Percentiles rank a stretch among this genome's conserved stretches.
Conservation (phyloP, 768 basidiomycete genomes). For the Naematelia encephala region DNA sequence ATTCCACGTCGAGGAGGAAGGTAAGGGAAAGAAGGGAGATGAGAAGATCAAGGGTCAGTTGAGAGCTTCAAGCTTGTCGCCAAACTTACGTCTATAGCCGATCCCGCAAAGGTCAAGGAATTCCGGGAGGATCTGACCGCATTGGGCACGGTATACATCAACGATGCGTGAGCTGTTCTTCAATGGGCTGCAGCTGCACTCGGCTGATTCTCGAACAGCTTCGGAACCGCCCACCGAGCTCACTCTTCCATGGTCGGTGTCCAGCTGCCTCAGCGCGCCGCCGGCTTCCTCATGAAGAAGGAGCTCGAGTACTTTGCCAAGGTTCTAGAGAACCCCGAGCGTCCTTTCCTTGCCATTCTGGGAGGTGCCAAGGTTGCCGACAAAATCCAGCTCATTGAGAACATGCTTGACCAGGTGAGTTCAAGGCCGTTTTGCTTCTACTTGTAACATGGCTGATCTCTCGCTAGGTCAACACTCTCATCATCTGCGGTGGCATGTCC, state of each 20-base stretch:
- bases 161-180: slow-evolving; percentile 64
- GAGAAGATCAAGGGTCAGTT: slow-evolving; percentile 76
- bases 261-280: slow-evolving; percentile 82
- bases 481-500: slow-evolving; percentile 97
- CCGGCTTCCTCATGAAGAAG: slow-evolving; percentile 97
- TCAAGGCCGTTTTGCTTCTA: not conserved
- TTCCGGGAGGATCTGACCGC: slow-evolving; percentile 85
- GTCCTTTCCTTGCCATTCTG: slow-evolving; percentile 96
- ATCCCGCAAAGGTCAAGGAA: slow-evolving; percentile 68
- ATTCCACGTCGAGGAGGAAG: slow-evolving; percentile 98
- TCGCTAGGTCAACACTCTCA: slow-evolving; percentile 80
- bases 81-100: slow-evolving; percentile 53
- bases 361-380: slow-evolving; percentile 99
- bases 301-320: slow-evolving; percentile 99
- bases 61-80: not conserved
- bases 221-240: slow-evolving; percentile 96
- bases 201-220: slow-evolving; percentile 47
- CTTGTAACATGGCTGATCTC: not conserved
- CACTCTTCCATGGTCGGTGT: slow-evolving; percentile 99
- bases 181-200: not conserved
- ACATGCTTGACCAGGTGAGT: slow-evolving; percentile 91
- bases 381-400: slow-evolving; percentile 98
- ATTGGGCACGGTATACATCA: slow-evolving; percentile 94
- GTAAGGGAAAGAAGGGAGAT: slow-evolving; percentile 84
- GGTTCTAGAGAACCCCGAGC: slow-evolving; percentile 87